Percentiles rank a stretch among this genome's conserved stretches.
Evolutionary conservation across 169 alveolate species (phyloP).

Genomic region (Plasmodium coatneyi): DNA sequence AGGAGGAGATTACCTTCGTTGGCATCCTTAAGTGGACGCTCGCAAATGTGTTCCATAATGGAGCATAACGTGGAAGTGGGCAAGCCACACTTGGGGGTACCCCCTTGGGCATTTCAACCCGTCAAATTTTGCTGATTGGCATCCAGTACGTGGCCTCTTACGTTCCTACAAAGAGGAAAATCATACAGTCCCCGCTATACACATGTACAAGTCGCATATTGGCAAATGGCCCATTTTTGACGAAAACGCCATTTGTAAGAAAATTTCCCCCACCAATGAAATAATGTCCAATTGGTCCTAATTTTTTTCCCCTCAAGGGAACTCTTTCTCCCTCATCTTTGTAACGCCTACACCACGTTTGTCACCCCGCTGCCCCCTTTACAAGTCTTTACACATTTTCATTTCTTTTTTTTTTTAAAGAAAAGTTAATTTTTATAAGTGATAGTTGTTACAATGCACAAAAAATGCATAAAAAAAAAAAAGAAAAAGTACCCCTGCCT

Average conservation of each 20-base stretch:
- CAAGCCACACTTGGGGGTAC: not conserved
- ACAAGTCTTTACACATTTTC: not conserved
- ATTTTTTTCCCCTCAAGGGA: not conserved
- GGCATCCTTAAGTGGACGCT: not conserved
- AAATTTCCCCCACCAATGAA: not conserved
- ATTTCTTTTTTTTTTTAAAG: not conserved
- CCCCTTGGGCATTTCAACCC: not conserved
- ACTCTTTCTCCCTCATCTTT: not conserved
- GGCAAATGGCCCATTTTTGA: not conserved
- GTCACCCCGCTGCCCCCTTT: not conserved
- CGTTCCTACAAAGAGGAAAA: not conserved
- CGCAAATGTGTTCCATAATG: not conserved
- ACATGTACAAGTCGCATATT: not conserved
- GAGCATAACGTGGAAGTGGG: not conserved
- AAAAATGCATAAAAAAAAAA: not conserved
- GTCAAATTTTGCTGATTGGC: not conserved
- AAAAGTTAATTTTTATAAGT: not conserved
- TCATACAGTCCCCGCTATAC: not conserved
- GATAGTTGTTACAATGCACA: not conserved
- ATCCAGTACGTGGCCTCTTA: not conserved
- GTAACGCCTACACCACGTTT: not conserved
- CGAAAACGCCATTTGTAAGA: not conserved
- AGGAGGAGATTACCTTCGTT: not conserved
- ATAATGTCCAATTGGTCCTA: not conserved
- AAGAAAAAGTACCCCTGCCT: not conserved